Evolutionary conservation across 2,329 filamentous ascomycete species (phyloP), one percentile per base, ranked within the genome.

Genomic region (Talaromyces sp.): DNA sequence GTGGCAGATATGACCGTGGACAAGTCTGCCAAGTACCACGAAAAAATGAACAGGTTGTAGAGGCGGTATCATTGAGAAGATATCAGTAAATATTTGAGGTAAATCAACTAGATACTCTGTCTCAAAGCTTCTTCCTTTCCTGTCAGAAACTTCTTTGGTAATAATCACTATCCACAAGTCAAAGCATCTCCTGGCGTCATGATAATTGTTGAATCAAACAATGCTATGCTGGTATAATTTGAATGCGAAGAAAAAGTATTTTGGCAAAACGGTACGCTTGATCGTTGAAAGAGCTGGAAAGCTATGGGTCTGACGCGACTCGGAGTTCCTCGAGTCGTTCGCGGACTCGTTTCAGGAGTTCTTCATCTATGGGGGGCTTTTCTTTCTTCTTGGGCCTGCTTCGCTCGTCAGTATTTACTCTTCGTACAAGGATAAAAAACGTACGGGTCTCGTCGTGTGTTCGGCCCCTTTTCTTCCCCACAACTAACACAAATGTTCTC

Each of bases 401-500:
- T 57, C 18, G 8, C 4, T 21, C 14, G n/a, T 56, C 2, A 57
- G 25, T 42, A 16, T 37, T 14, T 16, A n/a, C 39, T 56, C 11
- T 46, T 16, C 28, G 2, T 42, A 62, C 2, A 31, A 28, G 5
- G 23, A 33, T 21, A 8, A 8, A 21, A 50, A 55, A 77, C 75
- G 56, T 75, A 79, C 78, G 79, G 74, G 58, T 77, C 74, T 63
- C 77, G 71, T 68, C 73, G 75, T 60, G 77, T 79, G 37, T 75
- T 70, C 25, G 72, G 67, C 62, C 79, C 76, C 61, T 76, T 78
- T 37, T 71, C 73, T 61, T 81, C 76, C 4, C 75, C 73, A 64
- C 79, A 81, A 42, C 69, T 73, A 1, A 64, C 54, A 67, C 79
- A 81, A 18, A 57, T 68, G 5, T 68, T 72, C 16, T 74, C 70